These are phyloP conservation scores for Annulohypoxylon maeteangense DNA, from an alignment of 495 filamentous ascomycete species.

Conservation along the genomic window DNA sequence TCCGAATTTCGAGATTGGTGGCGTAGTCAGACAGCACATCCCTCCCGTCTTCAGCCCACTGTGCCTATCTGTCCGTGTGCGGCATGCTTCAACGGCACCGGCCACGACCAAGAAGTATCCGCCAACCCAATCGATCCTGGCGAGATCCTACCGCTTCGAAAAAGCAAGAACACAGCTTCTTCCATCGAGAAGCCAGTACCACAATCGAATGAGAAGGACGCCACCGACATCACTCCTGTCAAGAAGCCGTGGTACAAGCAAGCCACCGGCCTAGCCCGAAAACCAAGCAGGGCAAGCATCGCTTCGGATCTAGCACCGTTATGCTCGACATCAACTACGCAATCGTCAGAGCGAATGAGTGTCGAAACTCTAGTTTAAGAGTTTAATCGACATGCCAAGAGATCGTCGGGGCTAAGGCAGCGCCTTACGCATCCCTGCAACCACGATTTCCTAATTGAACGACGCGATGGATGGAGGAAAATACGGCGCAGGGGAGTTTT, in stretches of 20 bases:
- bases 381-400: background rate
- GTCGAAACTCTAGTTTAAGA: constrained; percentile 13
- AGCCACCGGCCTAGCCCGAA: constrained; percentile 13
- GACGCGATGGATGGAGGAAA: background rate
- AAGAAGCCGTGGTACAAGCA: constrained; percentile 41
- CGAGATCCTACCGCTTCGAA: constrained; percentile 26
- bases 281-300: constrained; percentile 33
- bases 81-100: constrained; percentile 45
- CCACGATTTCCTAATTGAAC: background rate
- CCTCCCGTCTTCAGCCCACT: constrained; percentile 19
- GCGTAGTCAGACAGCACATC: constrained; percentile 37
- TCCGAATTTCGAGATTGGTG: constrained; percentile 41
- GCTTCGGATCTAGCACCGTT: constrained; percentile 43
- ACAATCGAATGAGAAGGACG: constrained; percentile 1
- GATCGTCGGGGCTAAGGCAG: background rate
- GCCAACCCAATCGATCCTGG: constrained; percentile 32
- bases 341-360: constrained; percentile 22
- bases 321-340: constrained; percentile 22
- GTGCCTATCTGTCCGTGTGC: constrained; percentile 46
- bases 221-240: background rate
- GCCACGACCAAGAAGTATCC: constrained; percentile 31
- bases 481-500: constrained; percentile 30
- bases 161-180: background rate
- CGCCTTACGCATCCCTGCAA: background rate
- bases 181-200: background rate